Evolutionary conservation across 1,284 basidiomycete species (phyloP), one percentile per base, ranked within the genome.

Genomic region (Cryptococcus floricola): DNA sequence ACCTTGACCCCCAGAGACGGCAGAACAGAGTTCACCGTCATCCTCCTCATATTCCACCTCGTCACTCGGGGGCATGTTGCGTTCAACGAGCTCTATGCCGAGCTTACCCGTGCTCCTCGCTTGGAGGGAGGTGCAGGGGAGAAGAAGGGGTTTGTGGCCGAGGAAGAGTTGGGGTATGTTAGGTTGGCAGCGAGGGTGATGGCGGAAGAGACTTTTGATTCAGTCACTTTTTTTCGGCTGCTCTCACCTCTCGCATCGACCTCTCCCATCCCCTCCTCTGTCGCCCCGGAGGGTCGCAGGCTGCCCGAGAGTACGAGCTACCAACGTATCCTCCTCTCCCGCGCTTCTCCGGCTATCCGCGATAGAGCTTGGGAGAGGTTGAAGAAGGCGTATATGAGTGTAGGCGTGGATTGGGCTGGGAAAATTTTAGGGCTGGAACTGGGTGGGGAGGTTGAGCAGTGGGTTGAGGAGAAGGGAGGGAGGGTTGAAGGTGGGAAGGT

Each of bases 11-110:
- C 18, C 27, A 39, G 27, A 4, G 57, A 66, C 49, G 59, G 53
- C n/a, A 52, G 66, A 13, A 53, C 53, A 23, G 60, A 68, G 51
- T 72, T 68, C 42, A 59, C 63, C 27, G 64, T 61, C 6, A 54
- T 73, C 13, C 48, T 70, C 10, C 60, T 75, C 5, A 56, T 73
- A 5, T 72, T 67, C 47, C 68, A 73, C 23, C 65, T 74, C 9
- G 66, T 65, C 5, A 41, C 34, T 46, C 45, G 61, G 18, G 27
- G 52, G 18, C 45, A 47, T 27, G 44, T 45, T 14, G 51, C 53
- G 10, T 68, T 60, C 46, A 50, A 61, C 42, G 37, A 54, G n/a
- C 52, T 57, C 0, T 44, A 62, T 13, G 42, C 57, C n/a, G 55
- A 57, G 4, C 53, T 69, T 10, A 66, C 62, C 12, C 14, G 23